These are phyloP conservation scores for Metarhizium sp. DNA, from an alignment of 2,329 filamentous ascomycete genomes.

Conservation along the genomic window DNA sequence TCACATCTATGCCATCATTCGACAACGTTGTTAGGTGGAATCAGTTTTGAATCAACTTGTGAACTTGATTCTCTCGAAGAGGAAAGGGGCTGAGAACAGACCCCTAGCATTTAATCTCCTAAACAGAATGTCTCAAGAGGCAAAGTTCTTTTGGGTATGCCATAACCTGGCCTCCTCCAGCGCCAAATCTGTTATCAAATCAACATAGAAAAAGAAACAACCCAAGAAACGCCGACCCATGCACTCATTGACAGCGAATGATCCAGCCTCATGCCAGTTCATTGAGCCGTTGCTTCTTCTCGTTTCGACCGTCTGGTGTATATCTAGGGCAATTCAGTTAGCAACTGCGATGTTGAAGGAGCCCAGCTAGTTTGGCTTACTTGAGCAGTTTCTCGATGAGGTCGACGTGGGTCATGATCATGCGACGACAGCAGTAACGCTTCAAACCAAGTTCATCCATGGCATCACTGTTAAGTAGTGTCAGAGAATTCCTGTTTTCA, in stretches of 20 bases:
- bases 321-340: conserved; percentile 32
- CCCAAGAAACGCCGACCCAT: conserved; percentile 22
- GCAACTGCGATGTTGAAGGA: neutral
- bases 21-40: too few species aligned
- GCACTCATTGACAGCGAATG: conserved; percentile 12
- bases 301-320: conserved; percentile 52
- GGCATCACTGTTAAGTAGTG: conserved; percentile 56
- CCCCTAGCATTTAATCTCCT: neutral
- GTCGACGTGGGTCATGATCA: conserved; percentile 99
- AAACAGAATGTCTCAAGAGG: too few species aligned
- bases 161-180: conserved; percentile 12
- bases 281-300: conserved; percentile 43
- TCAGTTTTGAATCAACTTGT: too few species aligned
- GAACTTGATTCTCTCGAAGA: too few species aligned
- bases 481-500: neutral
- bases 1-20: too few species aligned
- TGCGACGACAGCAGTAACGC: conserved; percentile 96
- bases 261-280: conserved; percentile 19
- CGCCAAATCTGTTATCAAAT: conserved; percentile 15
- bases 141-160: neutral
- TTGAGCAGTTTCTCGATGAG: conserved; percentile 96
- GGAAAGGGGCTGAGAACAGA: neutral
- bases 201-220: conserved; percentile 10
- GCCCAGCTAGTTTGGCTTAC: conserved; percentile 38
- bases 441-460: conserved; percentile 92